A percentile compares a stretch with the other conserved stretches of the same genome.
Evolutionary conservation across 2,329 filamentous ascomycete species (phyloP).

Genomic region (Scorias spongiosa): DNA sequence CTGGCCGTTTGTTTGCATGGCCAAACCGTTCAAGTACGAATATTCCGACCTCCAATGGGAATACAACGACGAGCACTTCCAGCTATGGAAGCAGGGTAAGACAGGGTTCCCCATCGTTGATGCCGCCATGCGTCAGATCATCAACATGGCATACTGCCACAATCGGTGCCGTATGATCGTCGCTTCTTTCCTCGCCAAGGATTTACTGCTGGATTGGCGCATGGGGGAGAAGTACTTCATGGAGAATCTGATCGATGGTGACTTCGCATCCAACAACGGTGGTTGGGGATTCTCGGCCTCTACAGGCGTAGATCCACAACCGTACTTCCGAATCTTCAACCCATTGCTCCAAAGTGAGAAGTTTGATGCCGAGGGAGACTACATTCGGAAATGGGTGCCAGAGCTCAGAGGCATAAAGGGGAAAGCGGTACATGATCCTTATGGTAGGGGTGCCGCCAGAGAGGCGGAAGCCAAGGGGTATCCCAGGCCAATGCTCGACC

Average conservation of each 20-base stretch:
- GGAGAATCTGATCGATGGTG: conserved; percentile 63
- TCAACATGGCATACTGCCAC: conserved; percentile 59
- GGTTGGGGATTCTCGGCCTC: conserved; percentile 52
- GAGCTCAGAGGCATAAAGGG: conserved; percentile 52
- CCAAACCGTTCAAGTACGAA: conserved; percentile 67
- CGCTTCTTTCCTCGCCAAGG: conserved; percentile 66
- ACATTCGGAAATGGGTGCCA: conserved; percentile 69
- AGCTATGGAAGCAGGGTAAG: conserved; percentile 56
- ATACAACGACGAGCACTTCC: conserved; percentile 53
- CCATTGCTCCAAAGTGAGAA: conserved; percentile 72
- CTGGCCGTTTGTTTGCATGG: conserved; percentile 75
- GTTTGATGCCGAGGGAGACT: conserved; percentile 64
- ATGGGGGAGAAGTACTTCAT: conserved; percentile 72
- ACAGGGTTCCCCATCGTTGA: conserved; percentile 78
- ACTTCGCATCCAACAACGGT: conserved; percentile 65
- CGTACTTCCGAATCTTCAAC: conserved; percentile 86
- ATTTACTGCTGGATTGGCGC: conserved; percentile 70
- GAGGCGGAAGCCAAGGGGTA: conserved; percentile 54
- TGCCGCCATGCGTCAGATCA: conserved; percentile 69
- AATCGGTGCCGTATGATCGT: conserved; percentile 76
- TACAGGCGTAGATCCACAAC: conserved; percentile 69
- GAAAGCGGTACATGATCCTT: conserved; percentile 68
- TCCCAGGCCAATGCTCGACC: conserved; percentile 58
- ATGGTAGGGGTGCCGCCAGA: conserved; percentile 44
- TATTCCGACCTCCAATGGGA: conserved; percentile 76